These are phyloP conservation scores for Eucalyptus erythrocorys DNA, from an alignment of 345 rosid species.

Conservation along the genomic window DNA sequence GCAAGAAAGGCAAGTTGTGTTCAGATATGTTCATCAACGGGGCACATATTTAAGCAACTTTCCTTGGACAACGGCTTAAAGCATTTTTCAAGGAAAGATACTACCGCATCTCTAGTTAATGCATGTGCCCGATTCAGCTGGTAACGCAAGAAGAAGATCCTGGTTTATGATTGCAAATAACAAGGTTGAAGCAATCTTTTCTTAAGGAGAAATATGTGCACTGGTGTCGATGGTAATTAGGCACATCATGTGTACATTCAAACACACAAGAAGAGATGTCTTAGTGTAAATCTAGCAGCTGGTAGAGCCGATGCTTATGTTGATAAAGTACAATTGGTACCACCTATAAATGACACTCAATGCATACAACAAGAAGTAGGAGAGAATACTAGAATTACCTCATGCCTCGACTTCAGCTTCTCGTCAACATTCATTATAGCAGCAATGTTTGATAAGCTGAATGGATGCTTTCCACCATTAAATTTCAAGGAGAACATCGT, in stretches of 20 bases:
- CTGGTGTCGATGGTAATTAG: not conserved
- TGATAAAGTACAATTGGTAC: not conserved
- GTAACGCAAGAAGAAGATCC: not conserved
- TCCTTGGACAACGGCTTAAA: not conserved
- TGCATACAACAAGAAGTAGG: not conserved
- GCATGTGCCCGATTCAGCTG: not conserved
- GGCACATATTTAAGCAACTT: not conserved
- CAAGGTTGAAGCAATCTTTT: not conserved
- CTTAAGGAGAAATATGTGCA: not conserved
- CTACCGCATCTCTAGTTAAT: not conserved
- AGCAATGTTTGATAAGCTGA: conserved; percentile 75
- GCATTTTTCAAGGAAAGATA: not conserved
- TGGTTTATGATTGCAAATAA: not conserved
- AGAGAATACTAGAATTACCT: conserved; percentile 33
- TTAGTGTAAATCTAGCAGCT: not conserved
- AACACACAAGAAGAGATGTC: not conserved
- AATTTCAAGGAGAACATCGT: conserved; percentile 83
- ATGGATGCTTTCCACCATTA: conserved; percentile 50
- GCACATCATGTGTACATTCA: not conserved
- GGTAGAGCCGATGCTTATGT: not conserved
- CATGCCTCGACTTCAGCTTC: conserved; percentile 81
- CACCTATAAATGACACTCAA: not conserved
- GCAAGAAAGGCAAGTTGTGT: not conserved
- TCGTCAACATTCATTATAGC: conserved; percentile 54
- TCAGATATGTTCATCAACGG: not conserved